phyloP scores from a whole-genome alignment of 2,329 filamentous ascomycete genomes.

The Colletotrichum shisoi region DNA sequence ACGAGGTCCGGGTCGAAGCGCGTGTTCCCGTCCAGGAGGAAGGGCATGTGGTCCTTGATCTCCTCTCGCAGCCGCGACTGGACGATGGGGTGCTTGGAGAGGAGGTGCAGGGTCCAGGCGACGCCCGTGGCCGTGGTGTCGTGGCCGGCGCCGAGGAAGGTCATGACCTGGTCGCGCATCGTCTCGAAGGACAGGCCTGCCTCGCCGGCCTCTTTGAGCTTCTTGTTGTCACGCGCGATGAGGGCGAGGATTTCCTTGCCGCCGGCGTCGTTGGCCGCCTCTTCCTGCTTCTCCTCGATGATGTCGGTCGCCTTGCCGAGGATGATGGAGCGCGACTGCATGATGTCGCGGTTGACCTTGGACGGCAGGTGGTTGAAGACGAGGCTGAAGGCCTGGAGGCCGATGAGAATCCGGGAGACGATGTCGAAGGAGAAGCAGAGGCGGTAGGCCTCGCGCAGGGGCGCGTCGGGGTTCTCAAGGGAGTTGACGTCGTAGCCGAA shows the following conservation, averaged over 20 bases:
- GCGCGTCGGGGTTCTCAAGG: conserved; percentile 49
- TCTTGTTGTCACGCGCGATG: conserved; percentile 53
- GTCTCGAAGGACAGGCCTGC: conserved; percentile 48
- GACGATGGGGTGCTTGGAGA: conserved; percentile 51
- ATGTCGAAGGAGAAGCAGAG: conserved; percentile 53
- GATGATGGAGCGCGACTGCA: conserved; percentile 48
- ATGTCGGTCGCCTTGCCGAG: conserved; percentile 48
- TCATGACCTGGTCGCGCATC: conserved; percentile 50
- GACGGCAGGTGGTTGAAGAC: conserved; percentile 50
- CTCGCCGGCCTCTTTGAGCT: conserved; percentile 50
- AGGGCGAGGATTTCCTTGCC: conserved; percentile 53
- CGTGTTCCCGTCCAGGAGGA: conserved; percentile 49
- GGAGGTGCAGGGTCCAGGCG: conserved; percentile 54
- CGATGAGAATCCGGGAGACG: conserved; percentile 49
- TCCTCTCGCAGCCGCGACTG: conserved; percentile 53
- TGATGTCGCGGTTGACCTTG: conserved; percentile 52
- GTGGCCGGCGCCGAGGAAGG: conserved; percentile 54
- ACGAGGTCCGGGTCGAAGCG: conserved; percentile 46
- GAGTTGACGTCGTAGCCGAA: conserved; percentile 54
- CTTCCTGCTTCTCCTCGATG: conserved; percentile 48
- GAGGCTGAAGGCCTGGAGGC: conserved; percentile 54
- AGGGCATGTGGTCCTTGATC: conserved; percentile 48
- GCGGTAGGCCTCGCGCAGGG: conserved; percentile 53
- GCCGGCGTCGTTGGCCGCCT: conserved; percentile 45
- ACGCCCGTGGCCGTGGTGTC: conserved; percentile 56